Conservation (phyloP, 164 flowering plant genomes). For the Liriodendron chinense region DNA sequence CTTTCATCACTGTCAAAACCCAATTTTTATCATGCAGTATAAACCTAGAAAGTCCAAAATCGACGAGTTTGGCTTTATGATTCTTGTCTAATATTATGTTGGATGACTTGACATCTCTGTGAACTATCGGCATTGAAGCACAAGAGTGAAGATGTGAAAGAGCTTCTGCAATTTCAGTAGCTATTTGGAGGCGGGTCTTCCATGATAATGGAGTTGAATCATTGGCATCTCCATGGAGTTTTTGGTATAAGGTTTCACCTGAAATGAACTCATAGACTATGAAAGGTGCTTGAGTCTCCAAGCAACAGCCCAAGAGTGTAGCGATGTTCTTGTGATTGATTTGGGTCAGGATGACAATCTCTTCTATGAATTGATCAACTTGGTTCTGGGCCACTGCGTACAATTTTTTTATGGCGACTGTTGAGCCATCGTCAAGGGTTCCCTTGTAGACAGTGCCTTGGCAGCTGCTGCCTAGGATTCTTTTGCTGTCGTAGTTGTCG, state of each 20-base stretch:
- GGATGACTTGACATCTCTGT: constrained; percentile 14
- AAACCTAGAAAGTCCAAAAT: constrained; percentile 11
- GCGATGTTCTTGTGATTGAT: constrained; percentile 16
- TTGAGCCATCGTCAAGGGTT: constrained; percentile 7
- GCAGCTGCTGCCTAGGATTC: constrained; percentile 15
- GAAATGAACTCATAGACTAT: constrained; percentile 16
- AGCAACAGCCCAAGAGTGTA: constrained; percentile 21
- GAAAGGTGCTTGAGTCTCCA: constrained; percentile 14
- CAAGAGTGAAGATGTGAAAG: constrained; percentile 12
- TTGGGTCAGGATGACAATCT: constrained; percentile 15
- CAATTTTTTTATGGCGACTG: constrained; percentile 18
- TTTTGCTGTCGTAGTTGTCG: background rate
- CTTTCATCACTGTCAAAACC: constrained; percentile 4
- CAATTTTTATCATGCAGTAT: background rate
- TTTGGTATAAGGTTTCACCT: constrained; percentile 3
- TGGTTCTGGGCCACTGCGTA: constrained; percentile 12
- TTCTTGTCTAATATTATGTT: constrained; percentile 12
- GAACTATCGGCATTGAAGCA: constrained; percentile 12
- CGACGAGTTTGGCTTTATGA: constrained; percentile 6
- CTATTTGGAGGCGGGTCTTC: background rate
- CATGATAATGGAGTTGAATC: background rate
- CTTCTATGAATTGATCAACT: constrained; percentile 20
- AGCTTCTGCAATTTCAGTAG: constrained; percentile 14
- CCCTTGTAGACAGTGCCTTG: constrained; percentile 19
- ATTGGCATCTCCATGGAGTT: background rate